A percentile compares a stretch with the other conserved stretches of the same genome.
Conservation (phyloP, 257 asterid genomes). For the Datura wrightii region DNA sequence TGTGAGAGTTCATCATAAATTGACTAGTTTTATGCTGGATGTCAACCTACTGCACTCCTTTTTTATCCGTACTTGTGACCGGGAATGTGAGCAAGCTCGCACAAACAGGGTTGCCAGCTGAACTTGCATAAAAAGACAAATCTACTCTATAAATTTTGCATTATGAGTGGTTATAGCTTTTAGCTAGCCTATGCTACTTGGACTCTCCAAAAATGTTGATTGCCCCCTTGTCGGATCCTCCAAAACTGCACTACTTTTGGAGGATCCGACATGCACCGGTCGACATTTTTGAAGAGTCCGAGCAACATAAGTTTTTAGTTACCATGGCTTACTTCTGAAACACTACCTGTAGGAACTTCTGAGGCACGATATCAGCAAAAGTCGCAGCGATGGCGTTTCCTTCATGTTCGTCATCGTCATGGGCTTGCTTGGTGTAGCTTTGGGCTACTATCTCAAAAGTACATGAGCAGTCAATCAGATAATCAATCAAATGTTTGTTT, state of each 20-base stretch:
- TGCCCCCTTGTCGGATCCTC: neutral
- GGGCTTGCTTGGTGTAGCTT: slow-evolving; percentile 40
- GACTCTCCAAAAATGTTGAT: neutral
- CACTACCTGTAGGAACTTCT: slow-evolving; percentile 32
- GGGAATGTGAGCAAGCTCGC: neutral
- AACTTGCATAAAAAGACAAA: neutral
- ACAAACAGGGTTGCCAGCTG: neutral
- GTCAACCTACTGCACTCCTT: neutral
- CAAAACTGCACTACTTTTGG: neutral
- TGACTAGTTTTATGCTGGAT: neutral
- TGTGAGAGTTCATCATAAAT: neutral
- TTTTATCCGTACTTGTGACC: neutral
- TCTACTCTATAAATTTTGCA: neutral
- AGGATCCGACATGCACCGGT: neutral
- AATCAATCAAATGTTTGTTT: neutral
- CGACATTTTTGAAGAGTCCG: neutral
- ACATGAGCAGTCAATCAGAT: slow-evolving; percentile 42
- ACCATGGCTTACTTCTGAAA: neutral
- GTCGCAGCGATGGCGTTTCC: slow-evolving; percentile 36
- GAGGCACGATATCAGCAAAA: slow-evolving; percentile 32
- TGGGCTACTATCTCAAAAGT: slow-evolving; percentile 47
- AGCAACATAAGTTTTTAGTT: neutral
- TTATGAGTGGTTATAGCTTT: neutral
- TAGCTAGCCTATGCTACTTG: neutral
- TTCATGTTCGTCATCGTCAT: slow-evolving; percentile 37